Conservation (phyloP, 495 filamentous ascomycete species). For the Achaetomiella virescens region DNA sequence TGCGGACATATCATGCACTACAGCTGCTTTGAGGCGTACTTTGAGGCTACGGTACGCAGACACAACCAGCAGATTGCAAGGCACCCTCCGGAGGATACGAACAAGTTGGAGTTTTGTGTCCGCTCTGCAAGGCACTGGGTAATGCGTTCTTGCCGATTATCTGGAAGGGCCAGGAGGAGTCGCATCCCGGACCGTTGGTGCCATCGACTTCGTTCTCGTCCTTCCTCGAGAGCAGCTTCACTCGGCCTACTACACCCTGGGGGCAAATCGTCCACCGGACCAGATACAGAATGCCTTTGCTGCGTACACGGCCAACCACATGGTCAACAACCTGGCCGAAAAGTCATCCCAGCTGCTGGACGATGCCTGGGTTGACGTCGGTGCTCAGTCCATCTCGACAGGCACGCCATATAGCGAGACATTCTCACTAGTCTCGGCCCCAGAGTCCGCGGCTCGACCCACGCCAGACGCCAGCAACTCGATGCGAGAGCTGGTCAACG, state of each 20-base stretch:
- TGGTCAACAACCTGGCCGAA: slow-evolving; percentile 51
- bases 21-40: slow-evolving; percentile 87
- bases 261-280: slow-evolving; percentile 36
- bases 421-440: slow-evolving; percentile 22
- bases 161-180: slow-evolving; percentile 87
- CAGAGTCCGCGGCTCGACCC: slow-evolving; percentile 12
- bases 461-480: slow-evolving; percentile 34
- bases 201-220: slow-evolving; percentile 54
- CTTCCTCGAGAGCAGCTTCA: slow-evolving; percentile 49
- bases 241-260: slow-evolving; percentile 29
- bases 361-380: slow-evolving; percentile 31
- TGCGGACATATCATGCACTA: slow-evolving; percentile 99
- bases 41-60: slow-evolving; percentile 69
- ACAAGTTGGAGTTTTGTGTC: slow-evolving; percentile 85
- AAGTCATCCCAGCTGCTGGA: slow-evolving; percentile 28
- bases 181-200: slow-evolving; percentile 62
- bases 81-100: slow-evolving; percentile 76
- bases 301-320: slow-evolving; percentile 58
- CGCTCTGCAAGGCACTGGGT: slow-evolving; percentile 94
- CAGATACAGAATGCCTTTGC: slow-evolving; percentile 55
- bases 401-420: slow-evolving; percentile 31
- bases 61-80: slow-evolving; percentile 89
- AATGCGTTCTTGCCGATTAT: slow-evolving; percentile 94
- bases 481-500: slow-evolving; percentile 67
- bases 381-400: slow-evolving; percentile 21